These are phyloP conservation scores for Solanum aculeatissimum DNA, from an alignment of 305 asterid genomes.

Conservation along the genomic window DNA sequence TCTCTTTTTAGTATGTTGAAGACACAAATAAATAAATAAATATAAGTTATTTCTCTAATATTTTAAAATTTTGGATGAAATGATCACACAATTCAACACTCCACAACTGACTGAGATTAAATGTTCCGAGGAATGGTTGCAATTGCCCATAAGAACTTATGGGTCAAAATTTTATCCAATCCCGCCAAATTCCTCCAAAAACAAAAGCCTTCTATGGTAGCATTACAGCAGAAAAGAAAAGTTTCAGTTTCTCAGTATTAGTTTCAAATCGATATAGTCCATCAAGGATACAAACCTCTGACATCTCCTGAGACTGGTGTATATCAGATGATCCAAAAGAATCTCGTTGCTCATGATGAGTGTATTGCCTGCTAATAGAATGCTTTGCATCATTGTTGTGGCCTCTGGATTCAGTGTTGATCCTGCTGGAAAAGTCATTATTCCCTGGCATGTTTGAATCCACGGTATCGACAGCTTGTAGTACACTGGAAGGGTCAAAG, in stretches of 20 bases:
- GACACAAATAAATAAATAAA: not conserved
- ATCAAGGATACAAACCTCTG: conserved; percentile 28
- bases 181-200: not conserved
- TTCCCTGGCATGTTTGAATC: conserved; percentile 23
- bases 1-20: not conserved
- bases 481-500: conserved; percentile 13
- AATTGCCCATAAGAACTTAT: not conserved
- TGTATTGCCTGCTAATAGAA: conserved; percentile 10
- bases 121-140: not conserved
- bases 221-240: not conserved
- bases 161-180: not conserved
- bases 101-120: not conserved
- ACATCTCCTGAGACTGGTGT: conserved; percentile 27
- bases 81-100: not conserved
- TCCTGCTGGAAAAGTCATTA: conserved; percentile 10
- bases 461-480: conserved; percentile 3
- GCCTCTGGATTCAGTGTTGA: not conserved
- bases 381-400: not conserved
- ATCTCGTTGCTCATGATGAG: conserved; percentile 15
- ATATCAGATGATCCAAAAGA: conserved; percentile 42
- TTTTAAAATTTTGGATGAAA: not conserved
- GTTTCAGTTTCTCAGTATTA: not conserved
- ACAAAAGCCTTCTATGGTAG: not conserved
- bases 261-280: not conserved
- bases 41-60: not conserved